phyloP scores from a whole-genome alignment of 2,329 filamentous ascomycete genomes.

The Trichocomaceae sp. region DNA sequence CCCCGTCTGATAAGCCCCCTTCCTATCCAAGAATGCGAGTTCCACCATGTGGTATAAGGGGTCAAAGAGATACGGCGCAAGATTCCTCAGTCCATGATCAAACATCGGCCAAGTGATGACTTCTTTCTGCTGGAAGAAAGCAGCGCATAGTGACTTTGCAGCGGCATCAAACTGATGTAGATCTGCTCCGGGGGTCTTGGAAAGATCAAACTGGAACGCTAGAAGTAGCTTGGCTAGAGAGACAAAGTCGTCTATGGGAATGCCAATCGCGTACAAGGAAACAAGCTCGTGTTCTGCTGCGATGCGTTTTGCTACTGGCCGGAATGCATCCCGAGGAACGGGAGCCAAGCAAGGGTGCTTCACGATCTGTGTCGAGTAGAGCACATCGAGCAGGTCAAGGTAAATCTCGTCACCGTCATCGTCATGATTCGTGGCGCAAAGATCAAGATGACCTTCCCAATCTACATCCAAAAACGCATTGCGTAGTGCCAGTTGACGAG shows the following conservation, averaged over 20 bases:
- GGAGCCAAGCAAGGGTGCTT: background rate
- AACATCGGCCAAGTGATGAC: slow-evolving; percentile 6
- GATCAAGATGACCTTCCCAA: background rate
- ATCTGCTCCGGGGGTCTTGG: background rate
- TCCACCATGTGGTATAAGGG: slow-evolving; percentile 1
- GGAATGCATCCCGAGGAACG: background rate
- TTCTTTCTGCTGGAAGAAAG: background rate
- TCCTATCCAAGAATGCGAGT: background rate
- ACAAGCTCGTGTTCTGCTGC: background rate
- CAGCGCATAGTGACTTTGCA: background rate
- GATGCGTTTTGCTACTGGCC: background rate
- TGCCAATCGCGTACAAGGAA: background rate
- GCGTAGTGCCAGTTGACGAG: background rate
- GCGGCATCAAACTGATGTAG: background rate
- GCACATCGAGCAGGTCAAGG: slow-evolving; percentile 4
- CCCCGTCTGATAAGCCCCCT: background rate
- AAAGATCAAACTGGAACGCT: background rate
- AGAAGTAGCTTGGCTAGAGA: background rate
- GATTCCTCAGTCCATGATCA: background rate
- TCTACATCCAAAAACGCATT: slow-evolving; percentile 1
- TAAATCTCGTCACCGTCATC: slow-evolving; percentile 9
- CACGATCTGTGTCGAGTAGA: background rate
- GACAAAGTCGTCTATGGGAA: background rate
- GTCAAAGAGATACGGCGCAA: slow-evolving; percentile 3
- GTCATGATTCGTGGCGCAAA: background rate